A percentile compares a stretch with the other conserved stretches of the same genome.
These are phyloP conservation scores for Blastocystis sp. DNA, from an alignment of 352 stramenopile species.

Conservation along the genomic window DNA sequence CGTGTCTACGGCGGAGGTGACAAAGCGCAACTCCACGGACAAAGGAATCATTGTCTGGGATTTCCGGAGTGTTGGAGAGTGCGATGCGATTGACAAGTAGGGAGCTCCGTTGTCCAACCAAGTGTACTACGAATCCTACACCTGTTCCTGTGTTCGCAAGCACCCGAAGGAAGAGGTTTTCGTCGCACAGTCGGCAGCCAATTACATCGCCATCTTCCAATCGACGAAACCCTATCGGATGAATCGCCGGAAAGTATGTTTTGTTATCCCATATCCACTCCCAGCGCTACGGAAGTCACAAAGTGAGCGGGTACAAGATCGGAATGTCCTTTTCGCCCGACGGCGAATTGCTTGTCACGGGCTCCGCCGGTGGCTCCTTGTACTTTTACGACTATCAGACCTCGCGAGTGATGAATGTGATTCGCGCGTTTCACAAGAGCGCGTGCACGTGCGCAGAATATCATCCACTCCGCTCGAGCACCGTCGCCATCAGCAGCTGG, in stretches of 20 bases:
- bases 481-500: constrained; percentile 29
- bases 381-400: constrained; percentile 24
- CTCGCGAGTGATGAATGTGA: not conserved
- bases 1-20: constrained; percentile 10
- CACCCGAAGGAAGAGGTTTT: constrained; percentile 23
- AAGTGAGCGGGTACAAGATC: constrained; percentile 9
- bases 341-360: not conserved
- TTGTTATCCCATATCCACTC: not conserved
- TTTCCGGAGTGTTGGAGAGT: not conserved
- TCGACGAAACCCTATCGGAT: constrained; percentile 37
- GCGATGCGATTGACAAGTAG: not conserved
- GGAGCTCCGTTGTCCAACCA: constrained; percentile 26
- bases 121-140: constrained; percentile 26
- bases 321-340: constrained; percentile 18
- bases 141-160: constrained; percentile 14
- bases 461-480: not conserved
- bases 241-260: not conserved
- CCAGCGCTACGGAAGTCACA: constrained; percentile 15
- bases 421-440: not conserved
- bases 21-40: constrained; percentile 12
- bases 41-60: constrained; percentile 44
- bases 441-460: not conserved
- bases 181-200: not conserved
- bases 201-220: constrained; percentile 38
- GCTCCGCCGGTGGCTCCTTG: not conserved